phyloP scores from a whole-genome alignment of 495 filamentous ascomycete genomes.

The Aspergillus bertholletiae region DNA sequence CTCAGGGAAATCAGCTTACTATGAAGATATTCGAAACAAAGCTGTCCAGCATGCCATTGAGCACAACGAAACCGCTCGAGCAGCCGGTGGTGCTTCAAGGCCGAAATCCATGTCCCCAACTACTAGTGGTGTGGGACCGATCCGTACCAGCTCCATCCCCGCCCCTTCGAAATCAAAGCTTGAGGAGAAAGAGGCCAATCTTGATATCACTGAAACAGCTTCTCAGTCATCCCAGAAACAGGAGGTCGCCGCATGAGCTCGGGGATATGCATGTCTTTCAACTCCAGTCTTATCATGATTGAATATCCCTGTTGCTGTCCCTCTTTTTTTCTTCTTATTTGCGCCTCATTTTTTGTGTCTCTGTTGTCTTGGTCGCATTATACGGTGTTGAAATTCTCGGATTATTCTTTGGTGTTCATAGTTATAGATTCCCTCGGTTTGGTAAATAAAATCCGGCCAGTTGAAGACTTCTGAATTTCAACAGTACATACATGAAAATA shows the following conservation, averaged over 20 bases:
- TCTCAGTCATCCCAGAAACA: conserved; percentile 21
- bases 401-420: not conserved
- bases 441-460: not conserved
- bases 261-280: not conserved
- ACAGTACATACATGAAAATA: not conserved
- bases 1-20: conserved; percentile 35
- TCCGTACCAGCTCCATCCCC: conserved; percentile 37
- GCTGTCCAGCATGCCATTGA: conserved; percentile 52
- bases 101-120: conserved; percentile 25
- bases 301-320: not conserved
- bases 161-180: conserved; percentile 21
- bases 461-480: not conserved
- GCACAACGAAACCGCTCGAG: conserved; percentile 44
- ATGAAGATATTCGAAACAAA: conserved; percentile 32
- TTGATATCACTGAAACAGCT: conserved; percentile 21
- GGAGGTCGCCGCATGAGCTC: conserved; percentile 16
- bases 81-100: conserved; percentile 35
- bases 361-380: conserved; percentile 13
- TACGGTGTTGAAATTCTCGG: conserved; percentile 12
- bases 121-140: conserved; percentile 29
- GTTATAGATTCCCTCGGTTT: conserved; percentile 16
- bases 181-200: conserved; percentile 7
- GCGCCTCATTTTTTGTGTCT: not conserved
- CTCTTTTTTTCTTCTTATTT: not conserved
- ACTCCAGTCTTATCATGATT: not conserved